Evolutionary conservation across 257 asterid genomes (phyloP), one percentile per base, ranked within the genome.

Genomic region (Solanum corneliomulleri): DNA sequence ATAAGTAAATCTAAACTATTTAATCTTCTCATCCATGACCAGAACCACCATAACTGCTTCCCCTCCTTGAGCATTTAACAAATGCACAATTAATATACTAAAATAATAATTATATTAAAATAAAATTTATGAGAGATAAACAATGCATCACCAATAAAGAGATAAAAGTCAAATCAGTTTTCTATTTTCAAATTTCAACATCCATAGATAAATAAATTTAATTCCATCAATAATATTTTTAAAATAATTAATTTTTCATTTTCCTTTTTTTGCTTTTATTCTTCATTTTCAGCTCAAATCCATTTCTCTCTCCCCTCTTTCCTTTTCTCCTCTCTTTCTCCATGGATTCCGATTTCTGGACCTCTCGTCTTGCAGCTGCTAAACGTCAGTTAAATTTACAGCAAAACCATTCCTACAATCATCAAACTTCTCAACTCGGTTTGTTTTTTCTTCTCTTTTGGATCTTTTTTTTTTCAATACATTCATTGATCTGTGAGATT

Each of bases 291-390:
- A 8, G 88, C 84, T 85, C 89, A 44, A 70, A 80, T 18, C 89
- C 72, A 25, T 47, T 49, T 9, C 62, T 64, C 85, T 86, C 47
- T 45, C 81, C 81, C 44, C 42, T 89, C 42, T 56, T 14, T 49
- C 20, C 66, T 25, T 66, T 58, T 72, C 77, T 45, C 27, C 68
- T 87, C 56, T 49, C 25, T 56, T 56, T 52, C 84, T 81, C 87
- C 72, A 96, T 96, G 99, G 99, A 95, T 86, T 92, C 96, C 37
- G 96, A 95, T 89, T 94, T 94, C 88, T 93, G 98, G 96, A 90
- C 92, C 87, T 89, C 93, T 72, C 96, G 98, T 70, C 91, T 94
- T 66, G 94, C 96, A 29, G 96, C 94, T 84, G 98, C 97, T 42
- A 95, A 95, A 92, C 91, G 96, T 82, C 99, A 93, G 82, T 91